These are phyloP conservation scores for Thymus mandschuricus DNA, from an alignment of 257 asterid species.

Conservation along the genomic window DNA sequence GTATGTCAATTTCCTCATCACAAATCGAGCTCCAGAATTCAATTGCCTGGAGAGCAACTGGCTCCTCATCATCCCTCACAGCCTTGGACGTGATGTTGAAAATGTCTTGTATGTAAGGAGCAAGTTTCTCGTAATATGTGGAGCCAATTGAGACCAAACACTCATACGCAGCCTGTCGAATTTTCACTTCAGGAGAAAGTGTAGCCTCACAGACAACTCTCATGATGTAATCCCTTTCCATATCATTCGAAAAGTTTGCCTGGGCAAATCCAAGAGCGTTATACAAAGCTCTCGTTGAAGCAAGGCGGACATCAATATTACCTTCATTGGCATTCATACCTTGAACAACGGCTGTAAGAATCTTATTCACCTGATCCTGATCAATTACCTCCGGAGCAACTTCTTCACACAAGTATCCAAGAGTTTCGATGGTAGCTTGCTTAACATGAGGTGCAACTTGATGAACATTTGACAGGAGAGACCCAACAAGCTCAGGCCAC, in stretches of 20 bases:
- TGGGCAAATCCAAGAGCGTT: constrained; percentile 87
- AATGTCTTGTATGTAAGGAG: constrained; percentile 74
- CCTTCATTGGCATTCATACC: constrained; percentile 80
- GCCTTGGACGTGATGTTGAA: constrained; percentile 78
- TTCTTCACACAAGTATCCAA: constrained; percentile 86
- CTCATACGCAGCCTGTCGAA: constrained; percentile 84
- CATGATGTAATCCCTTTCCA: constrained; percentile 86
- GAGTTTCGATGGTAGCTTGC: constrained; percentile 82
- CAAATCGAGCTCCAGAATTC: constrained; percentile 84
- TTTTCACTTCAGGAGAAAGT: constrained; percentile 72
- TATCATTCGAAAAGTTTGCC: constrained; percentile 78
- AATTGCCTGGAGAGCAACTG: constrained; percentile 84
- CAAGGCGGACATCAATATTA: constrained; percentile 71
- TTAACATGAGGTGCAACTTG: constrained; percentile 77
- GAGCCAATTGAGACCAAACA: constrained; percentile 82
- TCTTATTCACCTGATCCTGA: constrained; percentile 84
- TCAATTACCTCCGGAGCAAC: constrained; percentile 76
- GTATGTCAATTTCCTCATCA: constrained; percentile 81
- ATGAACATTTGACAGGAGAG: constrained; percentile 70
- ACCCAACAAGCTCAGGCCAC: constrained; percentile 85
- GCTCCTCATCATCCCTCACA: constrained; percentile 71
- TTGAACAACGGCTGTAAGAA: constrained; percentile 84
- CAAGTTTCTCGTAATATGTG: constrained; percentile 71
- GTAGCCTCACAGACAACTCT: constrained; percentile 89
- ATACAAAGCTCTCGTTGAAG: constrained; percentile 75